Percentiles rank a stretch among this genome's conserved stretches.
These are phyloP conservation scores for Chlamydomonas sp. DNA, from an alignment of 139 green algal genomes.

Conservation along the genomic window DNA sequence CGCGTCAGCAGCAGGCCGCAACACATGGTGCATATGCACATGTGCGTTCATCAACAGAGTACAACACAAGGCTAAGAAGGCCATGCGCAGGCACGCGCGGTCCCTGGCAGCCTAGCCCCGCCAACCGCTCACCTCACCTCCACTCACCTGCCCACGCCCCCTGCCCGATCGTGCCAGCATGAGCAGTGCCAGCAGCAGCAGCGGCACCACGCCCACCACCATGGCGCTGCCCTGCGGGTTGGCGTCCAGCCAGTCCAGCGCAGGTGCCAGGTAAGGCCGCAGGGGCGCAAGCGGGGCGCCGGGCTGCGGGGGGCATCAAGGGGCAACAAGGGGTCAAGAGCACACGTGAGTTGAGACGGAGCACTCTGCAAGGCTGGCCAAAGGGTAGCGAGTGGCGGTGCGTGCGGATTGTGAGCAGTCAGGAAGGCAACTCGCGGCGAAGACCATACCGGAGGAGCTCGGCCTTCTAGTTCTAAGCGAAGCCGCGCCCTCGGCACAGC, in stretches of 20 bases:
- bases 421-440: background rate
- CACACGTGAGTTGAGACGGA: too few relatives aligned
- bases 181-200: slow-evolving; percentile 7
- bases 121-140: background rate
- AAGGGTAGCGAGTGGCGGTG: background rate
- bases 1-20: too few relatives aligned
- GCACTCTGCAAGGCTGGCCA: too few relatives aligned
- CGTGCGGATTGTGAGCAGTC: background rate
- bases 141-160: background rate
- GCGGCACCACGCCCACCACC: background rate
- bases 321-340: too few relatives aligned
- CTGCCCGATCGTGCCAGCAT: background rate
- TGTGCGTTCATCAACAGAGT: too few relatives aligned
- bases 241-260: background rate
- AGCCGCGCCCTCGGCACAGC: too few relatives aligned
- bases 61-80: too few relatives aligned
- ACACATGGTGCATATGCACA: background rate
- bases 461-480: too few relatives aligned
- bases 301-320: background rate
- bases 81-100: too few relatives aligned
- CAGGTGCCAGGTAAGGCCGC: background rate
- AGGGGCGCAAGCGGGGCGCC: background rate
- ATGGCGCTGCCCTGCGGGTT: slow-evolving; percentile 3
- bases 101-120: background rate
- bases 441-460: too few relatives aligned